Base-by-base conservation (phyloP, 2,329 filamentous ascomycete species). In the Raffaelea ambrosiae region DNA sequence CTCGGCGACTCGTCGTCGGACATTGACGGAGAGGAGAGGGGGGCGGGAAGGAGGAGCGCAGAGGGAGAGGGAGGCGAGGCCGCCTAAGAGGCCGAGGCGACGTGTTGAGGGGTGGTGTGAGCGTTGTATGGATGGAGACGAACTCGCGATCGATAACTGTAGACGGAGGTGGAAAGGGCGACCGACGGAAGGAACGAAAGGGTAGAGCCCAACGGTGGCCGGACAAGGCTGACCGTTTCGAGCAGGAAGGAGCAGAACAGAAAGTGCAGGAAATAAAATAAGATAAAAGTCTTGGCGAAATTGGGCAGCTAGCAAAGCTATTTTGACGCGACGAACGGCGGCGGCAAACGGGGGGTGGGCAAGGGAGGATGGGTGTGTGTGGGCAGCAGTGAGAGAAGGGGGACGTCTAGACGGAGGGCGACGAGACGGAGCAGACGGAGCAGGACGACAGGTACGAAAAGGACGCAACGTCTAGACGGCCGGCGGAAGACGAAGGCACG, bases 1-100 rank as follows among this genome's bases (percentile, higher is more conserved):
- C 44, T 44, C 40, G 48, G 49, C 44, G 51, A 51, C 48, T 63
- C 61, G 48, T 61, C 61, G 51, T 64, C 62, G 44, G 63, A 59
- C 63, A 65, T 65, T 54, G 52, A 35, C 9, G 29, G 39, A 5
- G 42, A 47, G 18, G 5, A 9, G 14, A 9, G n/a, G 33, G 19
- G 11, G 8, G 5, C 4, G 46, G 39, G 33, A n/a, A 13, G 18
- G 36, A 40, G 19, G 18, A 5, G 16, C 29, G 9, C 14, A 20
- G 13, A 22, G 4, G 44, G 19, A 10, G 21, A 9, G 7, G 13
- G 35, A 20, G 35, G 35, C 14, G 16, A 5, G 35, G 8, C 16
- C 7, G 35, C 14, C 35, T 19, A 19, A 33, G 16, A 9, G 31
- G 35, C 7, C 14, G 16, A 38, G 14, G 35, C 13, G 26, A 14